Percentiles rank a stretch among this genome's conserved stretches.
Evolutionary conservation across 768 basidiomycete genomes (phyloP).

Genomic region (Leccinum aurantiacum): DNA sequence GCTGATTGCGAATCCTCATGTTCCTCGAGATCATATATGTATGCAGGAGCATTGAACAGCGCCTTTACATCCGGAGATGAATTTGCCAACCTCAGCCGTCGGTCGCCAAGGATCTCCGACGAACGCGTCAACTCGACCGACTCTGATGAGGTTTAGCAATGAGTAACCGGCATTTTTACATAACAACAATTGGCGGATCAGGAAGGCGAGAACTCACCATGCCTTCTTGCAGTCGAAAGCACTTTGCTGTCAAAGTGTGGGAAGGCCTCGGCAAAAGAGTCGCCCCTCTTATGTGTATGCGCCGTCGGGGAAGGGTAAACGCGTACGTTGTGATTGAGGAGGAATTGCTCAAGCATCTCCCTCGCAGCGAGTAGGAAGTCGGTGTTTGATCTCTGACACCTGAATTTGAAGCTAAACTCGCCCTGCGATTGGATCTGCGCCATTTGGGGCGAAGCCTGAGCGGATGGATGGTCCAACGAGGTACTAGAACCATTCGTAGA

Average conservation of each 20-base stretch:
- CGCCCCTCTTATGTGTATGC: constrained; percentile 82
- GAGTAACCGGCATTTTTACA: neutral
- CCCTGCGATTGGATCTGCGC: constrained; percentile 30
- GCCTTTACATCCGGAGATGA: constrained; percentile 96
- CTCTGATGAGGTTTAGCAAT: constrained; percentile 42
- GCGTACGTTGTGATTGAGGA: constrained; percentile 80
- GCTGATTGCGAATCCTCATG: constrained; percentile 62
- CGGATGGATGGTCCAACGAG: constrained; percentile 48
- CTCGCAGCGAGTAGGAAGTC: constrained; percentile 88
- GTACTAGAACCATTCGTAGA: constrained; percentile 48
- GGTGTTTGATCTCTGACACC: constrained; percentile 92
- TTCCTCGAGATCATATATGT: constrained; percentile 78
- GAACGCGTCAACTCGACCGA: constrained; percentile 72
- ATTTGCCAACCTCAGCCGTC: constrained; percentile 77
- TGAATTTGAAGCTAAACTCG: constrained; percentile 93
- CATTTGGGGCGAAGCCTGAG: constrained; percentile 22
- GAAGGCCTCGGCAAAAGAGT: constrained; percentile 94
- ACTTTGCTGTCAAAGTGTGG: constrained; percentile 96
- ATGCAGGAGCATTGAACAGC: constrained; percentile 83
- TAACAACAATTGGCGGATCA: constrained; percentile 34
- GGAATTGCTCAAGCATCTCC: constrained; percentile 91
- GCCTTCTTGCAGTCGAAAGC: constrained; percentile 72
- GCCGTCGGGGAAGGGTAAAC: constrained; percentile 77
- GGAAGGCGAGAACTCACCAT: constrained; percentile 42
- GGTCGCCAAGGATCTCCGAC: constrained; percentile 64